phyloP scores from a whole-genome alignment of 495 filamentous ascomycete species.

The Chaetomium fimeti region DNA sequence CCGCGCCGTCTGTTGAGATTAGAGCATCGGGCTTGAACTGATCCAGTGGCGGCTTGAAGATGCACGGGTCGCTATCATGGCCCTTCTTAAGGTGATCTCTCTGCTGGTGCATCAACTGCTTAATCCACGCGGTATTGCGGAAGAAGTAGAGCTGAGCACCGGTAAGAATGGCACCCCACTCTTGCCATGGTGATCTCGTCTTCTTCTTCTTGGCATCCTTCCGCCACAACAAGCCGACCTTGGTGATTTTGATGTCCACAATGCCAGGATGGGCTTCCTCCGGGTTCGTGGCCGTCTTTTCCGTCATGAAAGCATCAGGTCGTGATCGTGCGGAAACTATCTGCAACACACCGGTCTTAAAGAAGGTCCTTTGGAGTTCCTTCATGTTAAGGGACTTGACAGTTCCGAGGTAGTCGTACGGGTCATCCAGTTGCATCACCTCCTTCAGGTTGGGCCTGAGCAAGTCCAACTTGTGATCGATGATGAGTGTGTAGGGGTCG shows the following conservation, averaged over 20 bases:
- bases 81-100: conserved; percentile 72
- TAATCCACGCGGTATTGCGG: conserved; percentile 88
- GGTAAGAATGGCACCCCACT: conserved; percentile 95
- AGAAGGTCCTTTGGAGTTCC: conserved; percentile 80
- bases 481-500: conserved; percentile 90
- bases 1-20: conserved; percentile 88
- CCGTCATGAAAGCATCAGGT: conserved; percentile 90
- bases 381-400: conserved; percentile 69
- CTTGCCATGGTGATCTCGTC: conserved; percentile 92
- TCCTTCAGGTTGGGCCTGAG: conserved; percentile 84
- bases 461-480: conserved; percentile 80
- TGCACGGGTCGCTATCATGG: conserved; percentile 64
- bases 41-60: conserved; percentile 84
- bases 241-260: conserved; percentile 95
- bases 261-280: conserved; percentile 87
- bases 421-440: conserved; percentile 87
- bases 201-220: conserved; percentile 95
- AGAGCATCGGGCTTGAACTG: conserved; percentile 90
- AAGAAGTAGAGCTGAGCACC: conserved; percentile 97
- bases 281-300: conserved; percentile 77
- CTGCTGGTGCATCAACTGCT: conserved; percentile 80
- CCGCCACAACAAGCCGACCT: conserved; percentile 92
- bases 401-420: conserved; percentile 82
- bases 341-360: conserved; percentile 84
- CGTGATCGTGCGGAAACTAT: conserved; percentile 90